Evolutionary conservation across 2,329 filamentous ascomycete species (phyloP).

Genomic region (Plenodomus lindquistii): DNA sequence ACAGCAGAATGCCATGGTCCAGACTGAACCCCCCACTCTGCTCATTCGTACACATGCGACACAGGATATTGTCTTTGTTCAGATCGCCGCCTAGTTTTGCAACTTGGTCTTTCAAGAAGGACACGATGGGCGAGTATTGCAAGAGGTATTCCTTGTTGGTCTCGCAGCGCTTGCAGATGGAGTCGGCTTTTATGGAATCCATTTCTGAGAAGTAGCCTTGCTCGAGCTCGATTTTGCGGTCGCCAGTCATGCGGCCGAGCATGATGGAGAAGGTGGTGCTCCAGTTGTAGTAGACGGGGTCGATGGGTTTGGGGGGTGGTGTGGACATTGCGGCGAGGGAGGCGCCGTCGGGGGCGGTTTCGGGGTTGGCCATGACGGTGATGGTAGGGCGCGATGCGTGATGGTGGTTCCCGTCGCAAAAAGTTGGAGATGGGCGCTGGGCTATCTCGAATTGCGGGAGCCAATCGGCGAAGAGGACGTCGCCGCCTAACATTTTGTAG

Average conservation of each 20-base stretch:
- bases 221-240: conserved; percentile 32
- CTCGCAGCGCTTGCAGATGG: conserved; percentile 82
- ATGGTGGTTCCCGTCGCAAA: conserved; percentile 21
- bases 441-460: conserved; percentile 15
- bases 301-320: conserved; percentile 29
- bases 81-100: conserved; percentile 76
- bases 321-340: conserved; percentile 24
- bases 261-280: conserved; percentile 85
- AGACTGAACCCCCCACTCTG: conserved; percentile 85
- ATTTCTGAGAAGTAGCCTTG: conserved; percentile 74
- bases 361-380: conserved; percentile 30
- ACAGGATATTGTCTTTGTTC: conserved; percentile 75
- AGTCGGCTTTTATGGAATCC: conserved; percentile 73
- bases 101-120: conserved; percentile 84
- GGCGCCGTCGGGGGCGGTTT: conserved; percentile 33
- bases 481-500: conserved; percentile 8
- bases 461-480: conserved; percentile 27
- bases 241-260: conserved; percentile 59
- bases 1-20: conserved; percentile 84
- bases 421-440: conserved; percentile 14
- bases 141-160: conserved; percentile 82
- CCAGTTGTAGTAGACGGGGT: conserved; percentile 61
- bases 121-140: conserved; percentile 79
- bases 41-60: conserved; percentile 73
- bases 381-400: conserved; percentile 13